A percentile compares a stretch with the other conserved stretches of the same genome.
phyloP scores from a whole-genome alignment of 2,329 filamentous ascomycete species.

The Pseudogymnoascus pannorum region DNA sequence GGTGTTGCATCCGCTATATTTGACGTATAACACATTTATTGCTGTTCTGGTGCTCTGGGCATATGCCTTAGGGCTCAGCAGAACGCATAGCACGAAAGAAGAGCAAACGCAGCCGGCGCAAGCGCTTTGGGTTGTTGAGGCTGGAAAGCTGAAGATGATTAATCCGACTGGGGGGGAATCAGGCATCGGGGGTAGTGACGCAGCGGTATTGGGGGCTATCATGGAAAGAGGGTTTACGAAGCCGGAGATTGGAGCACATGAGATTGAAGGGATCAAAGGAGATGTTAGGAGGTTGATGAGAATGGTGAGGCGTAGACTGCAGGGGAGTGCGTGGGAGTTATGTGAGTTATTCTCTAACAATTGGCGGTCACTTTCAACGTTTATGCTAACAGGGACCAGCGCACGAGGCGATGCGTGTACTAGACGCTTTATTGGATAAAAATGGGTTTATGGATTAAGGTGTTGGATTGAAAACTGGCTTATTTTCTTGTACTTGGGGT shows the following conservation, averaged over 20 bases:
- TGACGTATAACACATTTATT: conserved; percentile 9
- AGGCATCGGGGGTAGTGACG: neutral
- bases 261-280: conserved; percentile 1
- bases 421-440: conserved; percentile 10
- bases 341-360: conserved; percentile 4
- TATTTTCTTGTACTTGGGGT: neutral
- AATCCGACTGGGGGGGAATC: neutral
- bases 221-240: conserved; percentile 6
- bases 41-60: conserved; percentile 7
- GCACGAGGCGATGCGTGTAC: conserved; percentile 10
- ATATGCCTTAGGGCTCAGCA: conserved; percentile 5
- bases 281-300: conserved; percentile 6
- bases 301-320: neutral
- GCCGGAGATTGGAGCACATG: neutral
- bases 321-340: conserved; percentile 8
- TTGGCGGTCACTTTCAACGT: neutral
- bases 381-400: neutral
- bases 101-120: neutral
- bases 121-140: neutral
- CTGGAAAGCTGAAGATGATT: conserved; percentile 1
- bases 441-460: conserved; percentile 11
- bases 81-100: neutral
- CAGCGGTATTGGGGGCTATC: neutral
- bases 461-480: neutral
- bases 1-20: conserved; percentile 8